Evolutionary conservation across 1,284 basidiomycete genomes (phyloP).

Genomic region (Exsudoporus floridanus): DNA sequence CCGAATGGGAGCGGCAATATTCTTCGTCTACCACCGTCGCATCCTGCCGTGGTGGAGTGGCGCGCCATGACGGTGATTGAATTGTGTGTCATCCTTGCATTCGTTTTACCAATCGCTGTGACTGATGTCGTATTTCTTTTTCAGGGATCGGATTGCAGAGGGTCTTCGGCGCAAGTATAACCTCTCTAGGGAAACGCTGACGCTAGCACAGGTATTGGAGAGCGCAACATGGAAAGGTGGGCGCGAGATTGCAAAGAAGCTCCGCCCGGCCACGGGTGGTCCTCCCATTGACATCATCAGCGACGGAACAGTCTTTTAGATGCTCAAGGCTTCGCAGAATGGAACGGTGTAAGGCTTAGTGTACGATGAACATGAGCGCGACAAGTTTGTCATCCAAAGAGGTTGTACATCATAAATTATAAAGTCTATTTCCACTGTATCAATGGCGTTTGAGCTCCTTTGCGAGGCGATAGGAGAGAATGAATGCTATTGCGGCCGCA

Average conservation of each 20-base stretch:
- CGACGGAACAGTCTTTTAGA: slow-evolving; percentile 80
- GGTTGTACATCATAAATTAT: too few relatives aligned
- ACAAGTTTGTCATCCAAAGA: too few relatives aligned
- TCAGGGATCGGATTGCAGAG: slow-evolving; percentile 77
- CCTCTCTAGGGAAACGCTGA: slow-evolving; percentile 49
- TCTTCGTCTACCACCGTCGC: slow-evolving; percentile 66
- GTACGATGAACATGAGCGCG: too few relatives aligned
- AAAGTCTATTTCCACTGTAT: neutral
- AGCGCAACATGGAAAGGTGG: slow-evolving; percentile 96
- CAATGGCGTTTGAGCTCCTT: slow-evolving; percentile 55
- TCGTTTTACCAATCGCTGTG: too few relatives aligned
- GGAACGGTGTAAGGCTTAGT: too few relatives aligned
- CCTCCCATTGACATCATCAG: slow-evolving; percentile 88
- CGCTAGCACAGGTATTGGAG: slow-evolving; percentile 88
- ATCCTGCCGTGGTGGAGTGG: slow-evolving; percentile 95
- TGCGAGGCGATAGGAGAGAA: slow-evolving; percentile 66
- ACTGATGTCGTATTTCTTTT: too few relatives aligned
- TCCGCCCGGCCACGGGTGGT: slow-evolving; percentile 71
- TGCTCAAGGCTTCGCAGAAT: neutral
- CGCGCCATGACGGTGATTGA: slow-evolving; percentile 91
- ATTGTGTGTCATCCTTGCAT: slow-evolving; percentile 42
- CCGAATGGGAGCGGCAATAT: slow-evolving; percentile 50
- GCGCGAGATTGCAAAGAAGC: slow-evolving; percentile 82
- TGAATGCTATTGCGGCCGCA: slow-evolving; percentile 67
- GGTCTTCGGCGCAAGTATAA: slow-evolving; percentile 63